Conservation (phyloP, 345 rosid genomes). For the Aquilaria malaccensis region DNA sequence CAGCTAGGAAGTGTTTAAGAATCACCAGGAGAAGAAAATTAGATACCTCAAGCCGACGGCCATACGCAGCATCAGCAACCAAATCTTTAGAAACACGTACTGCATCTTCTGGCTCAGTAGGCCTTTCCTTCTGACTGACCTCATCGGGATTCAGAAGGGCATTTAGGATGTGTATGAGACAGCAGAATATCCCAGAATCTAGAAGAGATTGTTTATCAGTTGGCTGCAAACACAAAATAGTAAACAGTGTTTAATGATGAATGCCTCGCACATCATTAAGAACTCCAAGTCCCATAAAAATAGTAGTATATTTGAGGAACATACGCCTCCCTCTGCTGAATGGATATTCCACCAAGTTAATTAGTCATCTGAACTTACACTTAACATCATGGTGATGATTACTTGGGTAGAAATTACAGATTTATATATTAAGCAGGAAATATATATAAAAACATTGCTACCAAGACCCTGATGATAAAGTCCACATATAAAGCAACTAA, state of each 20-base stretch:
- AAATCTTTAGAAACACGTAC: constrained; percentile 29
- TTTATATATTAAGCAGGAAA: constrained; percentile 8
- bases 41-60: constrained; percentile 72
- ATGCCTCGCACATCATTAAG: not conserved
- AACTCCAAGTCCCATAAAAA: not conserved
- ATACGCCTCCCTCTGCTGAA: too few relatives aligned
- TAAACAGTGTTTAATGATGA: not conserved
- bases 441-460: constrained; percentile 7
- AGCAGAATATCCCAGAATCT: constrained; percentile 92
- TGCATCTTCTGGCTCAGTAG: constrained; percentile 24
- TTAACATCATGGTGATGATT: too few relatives aligned
- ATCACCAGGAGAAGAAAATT: constrained; percentile 2
- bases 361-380: not conserved
- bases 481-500: too few relatives aligned
- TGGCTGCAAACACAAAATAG: constrained; percentile 45
- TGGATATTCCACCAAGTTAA: not conserved
- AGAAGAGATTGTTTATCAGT: constrained; percentile 85
- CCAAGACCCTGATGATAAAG: not conserved
- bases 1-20: not conserved
- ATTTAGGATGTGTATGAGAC: constrained; percentile 75
- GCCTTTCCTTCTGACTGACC: constrained; percentile 25
- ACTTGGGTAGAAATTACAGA: constrained; percentile 2
- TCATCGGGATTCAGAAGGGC: constrained; percentile 53
- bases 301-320: too few relatives aligned
- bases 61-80: constrained; percentile 28